Evolutionary conservation across 2,329 filamentous ascomycete genomes (phyloP), one percentile per base, ranked within the genome.

Genomic region (Ascochyta lentis): DNA sequence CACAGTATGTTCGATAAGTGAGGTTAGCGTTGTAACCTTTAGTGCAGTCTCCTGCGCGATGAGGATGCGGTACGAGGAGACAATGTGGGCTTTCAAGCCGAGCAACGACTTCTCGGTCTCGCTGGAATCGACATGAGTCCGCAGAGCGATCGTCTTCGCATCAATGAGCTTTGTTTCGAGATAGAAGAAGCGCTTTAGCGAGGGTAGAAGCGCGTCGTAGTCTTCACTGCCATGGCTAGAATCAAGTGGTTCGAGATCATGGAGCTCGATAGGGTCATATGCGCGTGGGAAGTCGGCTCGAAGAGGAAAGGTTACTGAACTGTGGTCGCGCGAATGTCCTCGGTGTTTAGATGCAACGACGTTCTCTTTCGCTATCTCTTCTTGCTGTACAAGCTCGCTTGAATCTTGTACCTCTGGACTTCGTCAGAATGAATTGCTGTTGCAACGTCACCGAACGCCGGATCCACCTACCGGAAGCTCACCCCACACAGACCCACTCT

Each of bases 161-260:
- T 33, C 13, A 12, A 52, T 10, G 6, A 52, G 9, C 19, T 52
- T 52, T 6, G 35, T 46, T 22, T 52, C 41, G 6, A 45, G 49
- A 33, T 45, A 52, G 9, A 45, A 52, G 41, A 45, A 52, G 15
- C 26, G 40, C 29, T 52, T 39, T 23, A 52, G 15, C 10, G 19
- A 37, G 4, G 40, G 41, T 1, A 52, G 15, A 34, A 39, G 41
- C 12, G 26, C 16, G 4, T 39, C 34, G 10, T 52, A 45, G 3
- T 34, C 26, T 26, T 52, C 49, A 15, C 19, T 22, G 26, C 15
- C 27, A 27, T 27, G 15, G 15, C 24, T 40, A 2, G 8, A 19
- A 22, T 45, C 49, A 22, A 34, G 13, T 24, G 41, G 35, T 9
- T 34, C 49, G n/a, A 45, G 15, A 34, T 45, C 34, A 5, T 40